Evolutionary conservation across 2,329 filamentous ascomycete species (phyloP).

Genomic region (Whalleya microplaca): DNA sequence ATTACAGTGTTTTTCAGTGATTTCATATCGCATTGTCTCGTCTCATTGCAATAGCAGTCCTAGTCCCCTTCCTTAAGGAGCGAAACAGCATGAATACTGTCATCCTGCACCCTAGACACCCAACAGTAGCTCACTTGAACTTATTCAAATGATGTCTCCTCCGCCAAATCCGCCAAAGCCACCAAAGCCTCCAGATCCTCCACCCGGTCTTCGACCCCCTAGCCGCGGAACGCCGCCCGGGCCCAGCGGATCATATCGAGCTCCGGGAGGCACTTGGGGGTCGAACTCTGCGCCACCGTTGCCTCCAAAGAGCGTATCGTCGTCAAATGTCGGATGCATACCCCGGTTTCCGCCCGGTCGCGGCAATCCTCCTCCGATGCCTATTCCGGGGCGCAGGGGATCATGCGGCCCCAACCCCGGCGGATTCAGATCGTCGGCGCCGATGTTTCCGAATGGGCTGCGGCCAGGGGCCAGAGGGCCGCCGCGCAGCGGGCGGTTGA

Average conservation of each 20-base stretch:
- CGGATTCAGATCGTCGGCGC: conserved; percentile 86
- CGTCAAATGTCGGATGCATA: conserved; percentile 96
- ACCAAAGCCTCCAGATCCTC: conserved; percentile 35
- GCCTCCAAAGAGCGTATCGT: conserved; percentile 80
- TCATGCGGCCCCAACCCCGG: conserved; percentile 84
- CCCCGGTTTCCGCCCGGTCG: conserved; percentile 69
- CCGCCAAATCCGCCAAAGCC: conserved; percentile 36
- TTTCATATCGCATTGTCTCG: background rate
- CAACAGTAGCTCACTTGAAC: background rate
- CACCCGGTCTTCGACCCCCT: conserved; percentile 47
- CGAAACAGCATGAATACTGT: background rate
- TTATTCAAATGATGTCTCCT: conserved; percentile 34
- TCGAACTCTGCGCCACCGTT: conserved; percentile 57
- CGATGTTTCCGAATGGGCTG: conserved; percentile 68
- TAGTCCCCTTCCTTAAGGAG: background rate
- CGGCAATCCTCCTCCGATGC: conserved; percentile 61
- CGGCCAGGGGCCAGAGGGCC: conserved; percentile 47
- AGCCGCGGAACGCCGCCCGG: conserved; percentile 61
- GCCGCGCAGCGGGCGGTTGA: conserved; percentile 70
- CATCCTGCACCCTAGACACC: background rate
- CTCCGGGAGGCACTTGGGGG: conserved; percentile 79
- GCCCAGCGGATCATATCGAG: conserved; percentile 87
- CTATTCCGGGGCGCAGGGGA: conserved; percentile 71
- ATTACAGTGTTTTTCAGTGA: conserved; percentile 9
- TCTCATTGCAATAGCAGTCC: background rate